phyloP scores from a whole-genome alignment of 1,139 yeast genomes.

The Debaryomyces psychrophilus region DNA sequence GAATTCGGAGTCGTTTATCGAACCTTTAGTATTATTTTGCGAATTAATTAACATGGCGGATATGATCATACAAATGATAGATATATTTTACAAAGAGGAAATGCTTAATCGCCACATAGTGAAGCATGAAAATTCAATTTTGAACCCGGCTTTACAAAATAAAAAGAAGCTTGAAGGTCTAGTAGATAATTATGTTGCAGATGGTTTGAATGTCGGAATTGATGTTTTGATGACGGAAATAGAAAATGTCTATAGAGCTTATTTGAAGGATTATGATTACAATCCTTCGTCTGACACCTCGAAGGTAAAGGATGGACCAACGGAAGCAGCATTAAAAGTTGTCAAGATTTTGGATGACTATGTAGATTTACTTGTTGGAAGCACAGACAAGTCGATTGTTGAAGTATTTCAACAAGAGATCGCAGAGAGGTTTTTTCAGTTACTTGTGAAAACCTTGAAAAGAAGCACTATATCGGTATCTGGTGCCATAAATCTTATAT shows the following conservation, averaged over 20 bases:
- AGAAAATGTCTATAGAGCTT: slow-evolving; percentile 37
- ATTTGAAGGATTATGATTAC: slow-evolving; percentile 36
- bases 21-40: slow-evolving; percentile 84
- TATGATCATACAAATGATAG: slow-evolving; percentile 87
- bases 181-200: slow-evolving; percentile 88
- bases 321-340: slow-evolving; percentile 67
- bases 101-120: slow-evolving; percentile 63
- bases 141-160: slow-evolving; percentile 77
- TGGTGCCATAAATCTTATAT: slow-evolving; percentile 80
- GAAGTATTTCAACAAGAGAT: slow-evolving; percentile 95
- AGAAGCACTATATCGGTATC: slow-evolving; percentile 70
- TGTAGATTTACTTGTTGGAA: slow-evolving; percentile 71
- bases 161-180: slow-evolving; percentile 79
- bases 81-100: slow-evolving; percentile 88
- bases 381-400: slow-evolving; percentile 84
- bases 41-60: slow-evolving; percentile 93
- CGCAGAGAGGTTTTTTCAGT: slow-evolving; percentile 81
- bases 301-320: slow-evolving; percentile 52
- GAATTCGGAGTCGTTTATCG: slow-evolving; percentile 49
- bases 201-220: slow-evolving; percentile 87
- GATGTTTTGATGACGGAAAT: slow-evolving; percentile 84
- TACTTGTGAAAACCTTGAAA: slow-evolving; percentile 71
- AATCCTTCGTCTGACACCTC: slow-evolving; percentile 26
- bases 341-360: slow-evolving; percentile 71
- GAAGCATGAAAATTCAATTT: slow-evolving; percentile 71